Evolutionary conservation across 345 rosid species (phyloP).

Genomic region (Jatropha curcas): DNA sequence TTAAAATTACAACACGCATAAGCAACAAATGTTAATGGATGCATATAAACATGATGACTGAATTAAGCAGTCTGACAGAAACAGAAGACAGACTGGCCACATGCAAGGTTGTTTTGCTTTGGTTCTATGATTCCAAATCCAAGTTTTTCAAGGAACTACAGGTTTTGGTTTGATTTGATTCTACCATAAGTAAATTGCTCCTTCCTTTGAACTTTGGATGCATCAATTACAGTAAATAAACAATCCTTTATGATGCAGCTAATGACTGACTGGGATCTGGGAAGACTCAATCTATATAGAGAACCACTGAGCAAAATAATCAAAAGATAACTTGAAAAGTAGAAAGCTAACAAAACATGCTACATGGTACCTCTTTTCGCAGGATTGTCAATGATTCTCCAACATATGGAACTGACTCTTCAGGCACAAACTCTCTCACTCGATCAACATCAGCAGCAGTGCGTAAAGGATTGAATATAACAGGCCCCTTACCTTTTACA

Average conservation of each 20-base stretch:
- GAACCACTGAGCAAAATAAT: constrained; percentile 4
- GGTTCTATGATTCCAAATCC: background rate
- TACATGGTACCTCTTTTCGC: constrained; percentile 67
- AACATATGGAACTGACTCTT: constrained; percentile 89
- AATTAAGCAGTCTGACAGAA: background rate
- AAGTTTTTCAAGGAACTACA: background rate
- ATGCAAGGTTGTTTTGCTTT: background rate
- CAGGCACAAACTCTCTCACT: constrained; percentile 83
- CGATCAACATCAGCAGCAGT: constrained; percentile 67
- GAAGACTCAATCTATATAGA: constrained; percentile 7
- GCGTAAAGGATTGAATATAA: constrained; percentile 75
- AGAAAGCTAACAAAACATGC: background rate
- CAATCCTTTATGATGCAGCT: background rate
- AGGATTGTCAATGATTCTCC: constrained; percentile 89
- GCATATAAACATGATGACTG: background rate
- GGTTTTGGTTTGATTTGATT: background rate
- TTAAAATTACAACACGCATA: background rate
- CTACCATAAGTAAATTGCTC: background rate
- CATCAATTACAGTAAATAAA: background rate
- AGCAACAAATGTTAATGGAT: background rate
- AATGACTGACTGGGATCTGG: background rate
- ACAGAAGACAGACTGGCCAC: background rate
- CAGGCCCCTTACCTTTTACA: constrained; percentile 93
- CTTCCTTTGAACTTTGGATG: background rate
- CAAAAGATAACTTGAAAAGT: constrained; percentile 7